Conservation (phyloP, 140 eudicot genomes). For the Oenanthe javanica region DNA sequence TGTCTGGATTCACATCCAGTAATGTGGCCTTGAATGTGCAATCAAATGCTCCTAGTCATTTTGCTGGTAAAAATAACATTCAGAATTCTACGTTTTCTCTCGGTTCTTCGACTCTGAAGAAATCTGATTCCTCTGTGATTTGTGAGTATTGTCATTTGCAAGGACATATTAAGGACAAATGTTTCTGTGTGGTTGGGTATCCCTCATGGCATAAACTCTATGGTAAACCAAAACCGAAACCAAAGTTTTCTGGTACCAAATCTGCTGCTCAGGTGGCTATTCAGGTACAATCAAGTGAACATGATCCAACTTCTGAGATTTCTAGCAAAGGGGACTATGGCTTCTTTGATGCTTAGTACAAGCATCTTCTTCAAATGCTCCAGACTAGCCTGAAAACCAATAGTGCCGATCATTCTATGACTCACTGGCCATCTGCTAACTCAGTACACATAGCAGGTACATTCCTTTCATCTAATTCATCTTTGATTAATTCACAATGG, state of each 20-base stretch:
- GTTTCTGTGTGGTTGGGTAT: neutral
- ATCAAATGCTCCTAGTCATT: neutral
- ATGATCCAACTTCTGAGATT: too few relatives aligned
- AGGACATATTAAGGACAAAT: neutral
- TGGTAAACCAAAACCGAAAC: neutral
- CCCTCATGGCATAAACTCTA: neutral
- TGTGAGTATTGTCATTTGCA: neutral
- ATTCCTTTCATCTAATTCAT: neutral
- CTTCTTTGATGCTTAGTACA: too few relatives aligned
- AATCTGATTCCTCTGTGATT: neutral
- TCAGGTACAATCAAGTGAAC: too few relatives aligned
- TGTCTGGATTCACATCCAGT: neutral
- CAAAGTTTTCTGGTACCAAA: too few relatives aligned
- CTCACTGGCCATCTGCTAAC: neutral
- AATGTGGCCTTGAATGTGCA: neutral
- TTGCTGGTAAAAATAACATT: too few relatives aligned
- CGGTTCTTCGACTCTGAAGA: neutral
- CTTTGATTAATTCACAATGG: neutral
- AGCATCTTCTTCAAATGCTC: too few relatives aligned
- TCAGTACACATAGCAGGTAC: neutral
- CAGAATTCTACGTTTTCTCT: neutral
- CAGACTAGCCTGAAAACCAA: too few relatives aligned
- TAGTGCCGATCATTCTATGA: rapidly evolving
- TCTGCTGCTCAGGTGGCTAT: too few relatives aligned
- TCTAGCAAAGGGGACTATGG: too few relatives aligned